phyloP scores from a whole-genome alignment of 2,329 filamentous ascomycete genomes.

The Dactylellina leptospora region DNA sequence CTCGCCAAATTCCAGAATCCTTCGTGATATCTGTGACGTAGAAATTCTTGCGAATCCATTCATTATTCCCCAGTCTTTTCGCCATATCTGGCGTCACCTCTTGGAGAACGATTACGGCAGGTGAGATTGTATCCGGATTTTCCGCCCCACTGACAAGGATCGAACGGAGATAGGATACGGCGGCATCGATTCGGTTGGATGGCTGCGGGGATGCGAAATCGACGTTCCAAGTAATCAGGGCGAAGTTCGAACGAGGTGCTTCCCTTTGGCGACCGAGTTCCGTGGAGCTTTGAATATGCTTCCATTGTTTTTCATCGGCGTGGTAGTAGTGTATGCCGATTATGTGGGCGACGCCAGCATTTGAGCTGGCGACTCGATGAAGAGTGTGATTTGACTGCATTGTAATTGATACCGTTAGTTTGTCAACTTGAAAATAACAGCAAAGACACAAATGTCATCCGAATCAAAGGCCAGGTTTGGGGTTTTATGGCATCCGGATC shows the following conservation, averaged over 20 bases:
- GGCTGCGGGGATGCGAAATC: slow-evolving; percentile 41
- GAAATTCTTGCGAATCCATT: slow-evolving; percentile 65
- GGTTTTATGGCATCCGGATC: too few relatives aligned
- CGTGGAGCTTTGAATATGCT: slow-evolving; percentile 26
- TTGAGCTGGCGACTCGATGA: slow-evolving; percentile 11
- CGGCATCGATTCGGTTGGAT: slow-evolving; percentile 40
- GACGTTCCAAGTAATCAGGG: slow-evolving; percentile 47
- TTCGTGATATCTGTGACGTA: slow-evolving; percentile 64
- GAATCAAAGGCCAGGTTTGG: too few relatives aligned
- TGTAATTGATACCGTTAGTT: neutral
- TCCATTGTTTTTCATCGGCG: slow-evolving; percentile 41
- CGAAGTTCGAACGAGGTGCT: slow-evolving; percentile 43
- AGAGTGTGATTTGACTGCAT: slow-evolving; percentile 24
- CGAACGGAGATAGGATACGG: slow-evolving; percentile 43
- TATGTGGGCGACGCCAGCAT: slow-evolving; percentile 46
- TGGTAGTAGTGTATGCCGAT: slow-evolving; percentile 35
- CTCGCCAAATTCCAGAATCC: slow-evolving; percentile 61
- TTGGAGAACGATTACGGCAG: slow-evolving; percentile 42
- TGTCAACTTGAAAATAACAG: neutral
- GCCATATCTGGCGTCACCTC: slow-evolving; percentile 44
- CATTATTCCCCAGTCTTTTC: slow-evolving; percentile 59
- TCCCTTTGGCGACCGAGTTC: slow-evolving; percentile 9
- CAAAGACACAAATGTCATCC: too few relatives aligned
- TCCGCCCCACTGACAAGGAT: slow-evolving; percentile 41
- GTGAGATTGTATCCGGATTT: slow-evolving; percentile 25